These are phyloP conservation scores for Colletotrichum melonis DNA, from an alignment of 2,329 filamentous ascomycete species.

Conservation along the genomic window DNA sequence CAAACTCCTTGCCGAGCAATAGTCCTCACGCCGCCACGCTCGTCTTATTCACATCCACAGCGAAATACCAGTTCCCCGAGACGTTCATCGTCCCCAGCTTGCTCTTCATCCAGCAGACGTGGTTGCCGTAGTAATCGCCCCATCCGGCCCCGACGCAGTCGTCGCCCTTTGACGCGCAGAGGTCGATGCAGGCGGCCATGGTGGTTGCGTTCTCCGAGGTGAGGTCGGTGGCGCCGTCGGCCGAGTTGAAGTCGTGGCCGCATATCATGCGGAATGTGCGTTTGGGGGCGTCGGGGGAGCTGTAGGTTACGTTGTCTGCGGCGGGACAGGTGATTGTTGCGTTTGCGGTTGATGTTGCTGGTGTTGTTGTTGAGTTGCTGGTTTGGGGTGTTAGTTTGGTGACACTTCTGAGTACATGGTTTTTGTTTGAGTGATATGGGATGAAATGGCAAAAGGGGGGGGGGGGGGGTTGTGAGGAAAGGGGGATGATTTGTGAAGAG, in stretches of 20 bases:
- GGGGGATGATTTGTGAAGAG: background rate
- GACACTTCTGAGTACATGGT: background rate
- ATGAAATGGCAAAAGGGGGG: no score
- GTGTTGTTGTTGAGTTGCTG: constrained; percentile 2
- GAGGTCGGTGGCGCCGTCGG: background rate
- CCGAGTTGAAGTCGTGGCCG: constrained; percentile 38
- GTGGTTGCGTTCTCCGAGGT: constrained; percentile 19
- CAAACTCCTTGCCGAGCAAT: background rate
- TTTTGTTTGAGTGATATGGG: no score
- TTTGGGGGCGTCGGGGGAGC: constrained; percentile 14
- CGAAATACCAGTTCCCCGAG: constrained; percentile 31
- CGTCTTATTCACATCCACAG: constrained; percentile 22
- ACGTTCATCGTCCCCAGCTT: constrained; percentile 26
- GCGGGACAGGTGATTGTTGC: constrained; percentile 36
- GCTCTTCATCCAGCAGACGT: constrained; percentile 40
- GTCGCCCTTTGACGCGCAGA: constrained; percentile 32
- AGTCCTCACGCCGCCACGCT: background rate
- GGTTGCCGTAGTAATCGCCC: constrained; percentile 35
- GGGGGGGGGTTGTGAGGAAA: background rate
- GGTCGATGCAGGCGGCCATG: constrained; percentile 40
- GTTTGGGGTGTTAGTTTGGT: background rate
- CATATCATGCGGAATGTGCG: constrained; percentile 35
- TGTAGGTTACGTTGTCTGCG: constrained; percentile 29
- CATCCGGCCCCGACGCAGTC: constrained; percentile 39
- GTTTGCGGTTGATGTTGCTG: constrained; percentile 13